Percentiles rank a stretch among this genome's conserved stretches.
phyloP scores from a whole-genome alignment of 441 rosid species.

The Aquilaria agallochum region DNA sequence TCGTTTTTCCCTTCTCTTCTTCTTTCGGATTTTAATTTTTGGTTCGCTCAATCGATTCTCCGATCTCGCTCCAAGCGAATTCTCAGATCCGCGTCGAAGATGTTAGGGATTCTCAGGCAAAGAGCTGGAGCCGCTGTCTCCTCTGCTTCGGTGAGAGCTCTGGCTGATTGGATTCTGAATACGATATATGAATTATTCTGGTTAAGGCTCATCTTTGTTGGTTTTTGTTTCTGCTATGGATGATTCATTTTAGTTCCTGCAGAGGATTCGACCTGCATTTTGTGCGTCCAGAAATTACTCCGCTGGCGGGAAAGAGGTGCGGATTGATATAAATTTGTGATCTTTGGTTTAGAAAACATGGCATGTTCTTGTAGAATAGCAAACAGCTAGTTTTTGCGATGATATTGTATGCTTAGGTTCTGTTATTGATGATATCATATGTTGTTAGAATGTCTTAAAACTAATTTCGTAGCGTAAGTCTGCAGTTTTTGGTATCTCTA shows the following conservation, averaged over 20 bases:
- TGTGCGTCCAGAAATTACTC: conserved; percentile 38
- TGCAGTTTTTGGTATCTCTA: not conserved
- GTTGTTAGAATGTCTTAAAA: not conserved
- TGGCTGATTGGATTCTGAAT: not conserved
- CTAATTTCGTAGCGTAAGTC: not conserved
- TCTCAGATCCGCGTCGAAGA: conserved; percentile 14
- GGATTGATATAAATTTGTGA: not conserved
- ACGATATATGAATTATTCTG: not conserved
- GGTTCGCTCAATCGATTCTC: no score
- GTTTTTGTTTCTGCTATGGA: not conserved
- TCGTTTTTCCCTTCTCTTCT: no score
- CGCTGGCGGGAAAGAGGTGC: conserved; percentile 50
- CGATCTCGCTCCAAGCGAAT: no score
- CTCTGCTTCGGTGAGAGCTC: conserved; percentile 7
- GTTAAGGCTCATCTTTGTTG: not conserved
- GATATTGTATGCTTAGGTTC: not conserved
- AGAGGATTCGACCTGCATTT: conserved; percentile 26
- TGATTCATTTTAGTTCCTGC: conserved; percentile 25
- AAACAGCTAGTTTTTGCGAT: no score
- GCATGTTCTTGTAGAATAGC: not conserved
- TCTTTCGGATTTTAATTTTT: no score
- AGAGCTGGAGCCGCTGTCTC: conserved; percentile 20
- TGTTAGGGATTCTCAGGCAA: conserved; percentile 51
- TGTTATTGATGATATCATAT: not conserved
- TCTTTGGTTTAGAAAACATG: not conserved